Percentiles rank a stretch among this genome's conserved stretches.
Conservation (phyloP, 805 yeast genomes). For the Candida pseudofarinosa region DNA sequence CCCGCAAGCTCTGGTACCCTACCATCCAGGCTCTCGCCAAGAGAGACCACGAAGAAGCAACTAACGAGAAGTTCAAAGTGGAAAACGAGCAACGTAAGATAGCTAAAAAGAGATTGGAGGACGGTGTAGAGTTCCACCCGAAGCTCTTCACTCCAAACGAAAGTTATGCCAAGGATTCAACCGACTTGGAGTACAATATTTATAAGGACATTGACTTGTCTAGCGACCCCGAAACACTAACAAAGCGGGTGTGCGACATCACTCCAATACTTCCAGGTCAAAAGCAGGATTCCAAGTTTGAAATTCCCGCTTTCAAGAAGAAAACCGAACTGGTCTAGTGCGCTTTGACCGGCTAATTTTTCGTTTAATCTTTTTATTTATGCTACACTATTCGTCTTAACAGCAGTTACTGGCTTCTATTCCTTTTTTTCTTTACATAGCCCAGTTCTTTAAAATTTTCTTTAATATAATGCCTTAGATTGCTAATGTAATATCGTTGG, state of each 20-base stretch:
- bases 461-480: neutral
- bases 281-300: conserved; percentile 56
- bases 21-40: conserved; percentile 78
- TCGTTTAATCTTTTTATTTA: no score
- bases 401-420: no score
- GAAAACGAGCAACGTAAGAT: conserved; percentile 80
- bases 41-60: conserved; percentile 79
- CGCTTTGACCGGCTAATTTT: no score
- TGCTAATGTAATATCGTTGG: neutral
- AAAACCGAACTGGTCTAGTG: neutral
- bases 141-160: conserved; percentile 56
- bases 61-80: conserved; percentile 80
- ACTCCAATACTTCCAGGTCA: conserved; percentile 88
- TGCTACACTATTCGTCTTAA: no score
- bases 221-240: conserved; percentile 49
- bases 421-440: no score
- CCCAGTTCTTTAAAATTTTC: no score
- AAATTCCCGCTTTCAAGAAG: conserved; percentile 64
- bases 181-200: conserved; percentile 59
- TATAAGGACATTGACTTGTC: conserved; percentile 55
- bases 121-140: conserved; percentile 79
- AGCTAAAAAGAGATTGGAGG: conserved; percentile 71
- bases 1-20: conserved; percentile 76
- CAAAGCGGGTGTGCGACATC: conserved; percentile 53
- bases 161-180: conserved; percentile 14